Base-by-base conservation (phyloP, 495 filamentous ascomycete species). In the Podospora tetraspora region DNA sequence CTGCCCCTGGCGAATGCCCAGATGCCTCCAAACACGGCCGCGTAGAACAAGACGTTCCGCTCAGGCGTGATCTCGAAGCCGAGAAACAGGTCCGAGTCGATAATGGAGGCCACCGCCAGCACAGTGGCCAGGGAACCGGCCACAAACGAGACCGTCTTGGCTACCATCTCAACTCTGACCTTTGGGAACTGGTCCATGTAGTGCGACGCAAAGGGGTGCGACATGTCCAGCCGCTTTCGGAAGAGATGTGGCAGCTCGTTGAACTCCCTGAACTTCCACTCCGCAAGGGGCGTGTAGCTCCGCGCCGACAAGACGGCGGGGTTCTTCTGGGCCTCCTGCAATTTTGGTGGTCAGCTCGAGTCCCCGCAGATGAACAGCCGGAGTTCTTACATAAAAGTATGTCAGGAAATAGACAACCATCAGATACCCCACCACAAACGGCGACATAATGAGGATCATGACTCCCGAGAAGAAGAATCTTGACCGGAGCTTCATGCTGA, bases 231-330 rank as follows among this genome's bases (percentile, higher is more conserved):
- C 13, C 95, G 88, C 66, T 92, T 90, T 69, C 92, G 85, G 73
- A 97, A 99, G 1, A 98, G 81, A 80, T 98, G 95, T 70, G 88
- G 89, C 1, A 99, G 86, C 76, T 99, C 95, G 72, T 99, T 99
- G 83, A 98, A 98, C 77, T 98, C 94, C 62, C 95, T 90, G 68
- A 98, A 97, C 73, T 97, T 97, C 96, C 95, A 98, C 76, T 96
- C 91, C 2, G 96, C 95, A 61, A 97, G 85, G 2, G 93, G 92
- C 2, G 94, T 97, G 72, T 97, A 99, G 71, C 91, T 89, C 16
- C 95, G 88, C 24, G 92, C 90, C 19, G 90, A 90, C 24, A 83
- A 66, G 62, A 92, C 85, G 0, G 92, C 90, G 1, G 95, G 94
- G 69, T 96, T 96, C 74, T 90, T 93, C 79, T 97, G 92, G 77